A percentile compares a stretch with the other conserved stretches of the same genome.
Conservation (phyloP, 306 rosid genomes). For the Cicer chorassanicum region DNA sequence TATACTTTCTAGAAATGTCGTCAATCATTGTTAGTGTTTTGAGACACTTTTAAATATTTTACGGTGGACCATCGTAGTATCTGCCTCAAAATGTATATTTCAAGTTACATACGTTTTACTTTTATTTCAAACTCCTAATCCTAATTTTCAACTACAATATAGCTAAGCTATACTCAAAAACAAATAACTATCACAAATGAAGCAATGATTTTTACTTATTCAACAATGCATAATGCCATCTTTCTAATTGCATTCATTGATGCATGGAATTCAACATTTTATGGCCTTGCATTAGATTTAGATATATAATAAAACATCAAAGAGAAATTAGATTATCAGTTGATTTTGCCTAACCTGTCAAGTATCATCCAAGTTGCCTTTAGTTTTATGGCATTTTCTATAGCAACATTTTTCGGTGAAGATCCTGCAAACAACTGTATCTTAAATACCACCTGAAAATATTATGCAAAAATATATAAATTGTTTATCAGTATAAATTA, state of each 20-base stretch:
- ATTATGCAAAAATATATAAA: slow-evolving; percentile 36
- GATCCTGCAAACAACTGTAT: slow-evolving; percentile 59
- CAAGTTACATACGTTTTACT: background rate
- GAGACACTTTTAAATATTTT: too few relatives aligned
- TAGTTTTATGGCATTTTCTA: slow-evolving; percentile 48
- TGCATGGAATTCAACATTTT: slow-evolving; percentile 5
- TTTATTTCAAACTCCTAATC: background rate
- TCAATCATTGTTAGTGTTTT: too few relatives aligned
- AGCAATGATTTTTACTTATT: background rate
- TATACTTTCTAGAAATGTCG: too few relatives aligned
- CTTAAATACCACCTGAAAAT: slow-evolving; percentile 65
- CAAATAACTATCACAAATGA: slow-evolving; percentile 3
- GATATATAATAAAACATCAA: slow-evolving; percentile 3
- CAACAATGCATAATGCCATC: background rate
- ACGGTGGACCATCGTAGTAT: too few relatives aligned
- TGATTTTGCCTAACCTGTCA: slow-evolving; percentile 63
- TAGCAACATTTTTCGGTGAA: slow-evolving; percentile 54
- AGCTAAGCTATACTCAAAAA: background rate
- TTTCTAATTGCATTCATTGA: background rate
- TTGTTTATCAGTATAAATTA: background rate
- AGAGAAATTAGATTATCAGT: slow-evolving; percentile 27
- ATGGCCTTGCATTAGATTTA: background rate
- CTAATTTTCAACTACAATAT: background rate
- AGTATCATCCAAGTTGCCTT: slow-evolving; percentile 78
- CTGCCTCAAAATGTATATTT: background rate